Conservation (phyloP, 257 asterid species). For the Apocynum venetum region DNA sequence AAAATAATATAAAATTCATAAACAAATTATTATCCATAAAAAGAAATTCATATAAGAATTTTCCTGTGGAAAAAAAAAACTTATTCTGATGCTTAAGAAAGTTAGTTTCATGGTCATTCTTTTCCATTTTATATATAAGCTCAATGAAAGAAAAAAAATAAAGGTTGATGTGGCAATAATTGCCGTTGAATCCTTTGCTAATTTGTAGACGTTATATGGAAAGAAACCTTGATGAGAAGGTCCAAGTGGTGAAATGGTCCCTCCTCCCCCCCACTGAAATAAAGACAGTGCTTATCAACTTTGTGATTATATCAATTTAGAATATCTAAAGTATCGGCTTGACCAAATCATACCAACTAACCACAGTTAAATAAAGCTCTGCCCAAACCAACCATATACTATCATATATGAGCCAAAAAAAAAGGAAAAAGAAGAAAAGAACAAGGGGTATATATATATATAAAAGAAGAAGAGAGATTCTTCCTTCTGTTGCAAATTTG, state of each 20-base stretch:
- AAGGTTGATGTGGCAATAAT: not conserved
- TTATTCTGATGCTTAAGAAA: too few species aligned
- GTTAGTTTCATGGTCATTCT: not conserved
- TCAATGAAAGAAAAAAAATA: not conserved
- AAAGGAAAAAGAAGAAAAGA: too few species aligned
- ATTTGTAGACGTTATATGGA: not conserved
- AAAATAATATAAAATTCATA: too few species aligned
- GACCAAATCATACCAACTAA: slow-evolving; percentile 28
- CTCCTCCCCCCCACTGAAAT: slow-evolving; percentile 12
- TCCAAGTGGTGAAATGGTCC: slow-evolving; percentile 32
- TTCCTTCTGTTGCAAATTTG: slow-evolving; percentile 20
- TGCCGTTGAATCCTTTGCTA: not conserved
- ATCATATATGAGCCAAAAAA: too few species aligned
- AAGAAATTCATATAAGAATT: too few species aligned
- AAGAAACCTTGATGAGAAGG: slow-evolving; percentile 10
- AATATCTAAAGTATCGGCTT: slow-evolving; percentile 25
- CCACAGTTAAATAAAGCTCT: slow-evolving; percentile 11
- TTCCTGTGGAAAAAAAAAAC: too few species aligned
- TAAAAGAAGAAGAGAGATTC: not conserved
- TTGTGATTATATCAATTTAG: slow-evolving; percentile 18
- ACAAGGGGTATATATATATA: too few species aligned
- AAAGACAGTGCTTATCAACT: slow-evolving; percentile 5
- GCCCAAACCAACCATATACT: not conserved
- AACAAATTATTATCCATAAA: too few species aligned
- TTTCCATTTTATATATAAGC: not conserved